phyloP scores from a whole-genome alignment of 768 basidiomycete species.

The Plicaturopsis crispa region DNA sequence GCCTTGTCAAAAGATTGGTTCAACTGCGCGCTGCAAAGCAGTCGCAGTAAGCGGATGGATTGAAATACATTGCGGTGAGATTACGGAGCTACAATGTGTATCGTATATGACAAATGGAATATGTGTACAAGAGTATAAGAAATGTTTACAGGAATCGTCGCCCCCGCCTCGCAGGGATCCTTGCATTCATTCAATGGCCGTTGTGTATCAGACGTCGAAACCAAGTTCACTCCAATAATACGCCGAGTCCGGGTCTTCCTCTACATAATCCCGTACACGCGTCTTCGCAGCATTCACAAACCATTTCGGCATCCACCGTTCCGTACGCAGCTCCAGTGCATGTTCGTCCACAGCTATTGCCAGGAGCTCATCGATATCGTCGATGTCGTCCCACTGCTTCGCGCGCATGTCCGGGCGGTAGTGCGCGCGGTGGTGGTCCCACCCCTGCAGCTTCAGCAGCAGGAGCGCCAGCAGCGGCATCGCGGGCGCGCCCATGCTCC shows the following conservation, averaged over 20 bases:
- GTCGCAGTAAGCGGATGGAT: no score
- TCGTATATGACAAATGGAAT: no score
- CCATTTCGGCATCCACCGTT: slow-evolving; percentile 10
- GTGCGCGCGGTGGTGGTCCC: slow-evolving; percentile 18
- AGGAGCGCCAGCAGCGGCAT: slow-evolving; percentile 22
- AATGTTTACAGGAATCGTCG: no score
- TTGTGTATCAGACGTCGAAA: no score
- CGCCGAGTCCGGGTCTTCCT: slow-evolving; percentile 1
- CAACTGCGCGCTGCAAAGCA: no score
- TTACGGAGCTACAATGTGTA: no score
- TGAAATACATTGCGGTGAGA: no score
- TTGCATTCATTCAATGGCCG: no score
- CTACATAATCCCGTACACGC: slow-evolving; percentile 6
- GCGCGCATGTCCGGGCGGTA: slow-evolving; percentile 13
- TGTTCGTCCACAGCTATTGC: slow-evolving; percentile 9
- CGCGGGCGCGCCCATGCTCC: slow-evolving; percentile 13
- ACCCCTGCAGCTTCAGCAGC: slow-evolving; percentile 24
- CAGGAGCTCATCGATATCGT: slow-evolving; percentile 19
- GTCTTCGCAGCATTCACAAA: slow-evolving; percentile 5
- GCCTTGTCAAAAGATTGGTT: no score
- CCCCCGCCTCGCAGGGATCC: no score
- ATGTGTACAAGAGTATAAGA: no score
- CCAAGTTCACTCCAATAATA: slow-evolving; percentile 10
- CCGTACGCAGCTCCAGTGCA: slow-evolving; percentile 1
- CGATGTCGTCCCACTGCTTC: slow-evolving; percentile 19